Evolutionary conservation across 306 rosid genomes (phyloP).

Genomic region (Sesbania bispinosa): DNA sequence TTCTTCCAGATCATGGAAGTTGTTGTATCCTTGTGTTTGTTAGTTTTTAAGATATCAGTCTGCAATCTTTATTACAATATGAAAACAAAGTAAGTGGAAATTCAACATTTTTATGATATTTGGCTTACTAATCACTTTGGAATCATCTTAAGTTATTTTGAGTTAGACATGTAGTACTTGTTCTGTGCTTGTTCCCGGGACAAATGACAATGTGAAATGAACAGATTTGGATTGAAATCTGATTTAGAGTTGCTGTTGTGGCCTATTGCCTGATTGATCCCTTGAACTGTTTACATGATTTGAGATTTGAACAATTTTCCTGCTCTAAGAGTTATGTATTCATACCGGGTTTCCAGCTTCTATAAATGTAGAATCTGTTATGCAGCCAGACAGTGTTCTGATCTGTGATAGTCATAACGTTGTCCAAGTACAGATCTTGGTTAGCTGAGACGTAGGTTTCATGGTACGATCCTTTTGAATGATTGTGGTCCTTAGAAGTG

Average conservation of each 20-base stretch:
- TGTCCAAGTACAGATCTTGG: not conserved
- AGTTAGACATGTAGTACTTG: not conserved
- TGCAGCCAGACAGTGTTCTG: not conserved
- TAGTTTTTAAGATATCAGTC: not conserved
- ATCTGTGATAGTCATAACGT: not conserved
- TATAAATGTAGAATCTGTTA: not conserved
- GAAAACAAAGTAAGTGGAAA: not conserved
- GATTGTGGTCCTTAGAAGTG: not conserved
- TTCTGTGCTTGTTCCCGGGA: not conserved
- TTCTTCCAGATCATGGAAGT: not conserved
- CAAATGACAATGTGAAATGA: not conserved
- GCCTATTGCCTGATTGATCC: not conserved
- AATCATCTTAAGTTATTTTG: not conserved
- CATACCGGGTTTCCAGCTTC: not conserved
- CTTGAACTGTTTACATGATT: not conserved
- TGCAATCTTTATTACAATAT: not conserved
- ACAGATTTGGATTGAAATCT: constrained; percentile 6
- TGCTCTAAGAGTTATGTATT: not conserved
- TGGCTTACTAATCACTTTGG: not conserved
- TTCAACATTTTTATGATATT: not conserved
- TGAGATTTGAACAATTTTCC: not conserved
- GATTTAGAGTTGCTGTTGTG: not conserved
- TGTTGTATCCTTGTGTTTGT: not conserved
- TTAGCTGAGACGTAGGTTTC: not conserved
- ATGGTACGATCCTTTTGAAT: not conserved